Conservation (phyloP, 2,329 filamentous ascomycete genomes). For the Rhynchosporium secalis region DNA sequence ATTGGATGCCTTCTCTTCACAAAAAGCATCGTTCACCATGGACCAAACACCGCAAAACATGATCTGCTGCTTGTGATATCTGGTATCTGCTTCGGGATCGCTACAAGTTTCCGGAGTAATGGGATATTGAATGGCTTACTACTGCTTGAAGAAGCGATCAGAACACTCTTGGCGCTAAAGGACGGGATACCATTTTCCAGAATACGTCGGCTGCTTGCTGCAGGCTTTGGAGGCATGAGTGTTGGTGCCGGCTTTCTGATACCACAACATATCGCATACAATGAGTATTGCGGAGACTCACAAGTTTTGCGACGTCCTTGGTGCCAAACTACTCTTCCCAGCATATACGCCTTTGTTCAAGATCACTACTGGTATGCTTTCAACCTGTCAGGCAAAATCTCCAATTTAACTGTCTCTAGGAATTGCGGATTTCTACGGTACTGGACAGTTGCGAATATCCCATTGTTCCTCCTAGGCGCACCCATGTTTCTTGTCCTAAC, state of each 20-base stretch:
- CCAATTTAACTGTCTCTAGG: constrained; percentile 51
- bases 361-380: constrained; percentile 77
- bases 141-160: constrained; percentile 59
- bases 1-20: constrained; percentile 70
- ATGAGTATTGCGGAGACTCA: constrained; percentile 60
- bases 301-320: constrained; percentile 57
- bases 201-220: constrained; percentile 55
- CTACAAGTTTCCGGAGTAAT: constrained; percentile 79
- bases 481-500: constrained; percentile 73
- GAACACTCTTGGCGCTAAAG: constrained; percentile 49
- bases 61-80: constrained; percentile 59
- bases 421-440: constrained; percentile 84
- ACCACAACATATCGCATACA: constrained; percentile 77
- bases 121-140: constrained; percentile 79
- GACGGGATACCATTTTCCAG: constrained; percentile 46
- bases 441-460: constrained; percentile 84
- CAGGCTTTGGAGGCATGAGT: constrained; percentile 65
- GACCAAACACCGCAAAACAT: constrained; percentile 35
- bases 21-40: constrained; percentile 45
- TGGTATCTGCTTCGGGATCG: constrained; percentile 68
- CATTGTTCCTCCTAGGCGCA: constrained; percentile 79
- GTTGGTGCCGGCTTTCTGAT: constrained; percentile 66
- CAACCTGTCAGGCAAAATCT: neutral
- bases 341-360: constrained; percentile 91
- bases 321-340: constrained; percentile 74